Base-by-base conservation (phyloP, 176 grass and related monocot genomes). In the Elaeis guineensis region DNA sequence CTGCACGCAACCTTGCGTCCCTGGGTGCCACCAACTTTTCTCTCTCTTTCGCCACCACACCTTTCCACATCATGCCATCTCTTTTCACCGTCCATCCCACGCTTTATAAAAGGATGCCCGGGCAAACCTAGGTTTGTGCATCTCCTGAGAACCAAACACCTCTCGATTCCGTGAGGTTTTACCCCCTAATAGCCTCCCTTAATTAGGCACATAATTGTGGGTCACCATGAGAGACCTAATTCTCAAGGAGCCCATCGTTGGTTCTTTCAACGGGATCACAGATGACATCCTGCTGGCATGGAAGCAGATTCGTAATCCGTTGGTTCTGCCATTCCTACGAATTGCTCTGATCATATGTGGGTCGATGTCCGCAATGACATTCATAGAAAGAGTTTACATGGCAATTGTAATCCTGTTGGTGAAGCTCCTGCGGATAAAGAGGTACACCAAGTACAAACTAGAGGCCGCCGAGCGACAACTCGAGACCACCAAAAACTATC, bases 361-460 rank as follows among this genome's bases (percentile, higher is more conserved):
- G 17, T 67, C 64, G 39, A 81, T 90, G 86, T 95, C 86, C 16
- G 58, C 89, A 18, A 89, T 95, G 83, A 71, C 90, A 48, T 95
- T 95, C 44, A 9, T 77, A n/a, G 90, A 95, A 67, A 83, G 90
- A 56, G 55, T 95, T 3, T 95, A 95, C 74, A 95, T 95, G 90
- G 90, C 86, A 11, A 25, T 79, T 19, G 83, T 95, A 17, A 75
- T 90, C 29, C 2, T 77, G 12, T 25, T 48, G 5, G 80, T 95
- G n/a, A 90, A 77, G 83, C 52, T 90, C 51, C n/a, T 59, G 5
- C 52, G 70, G 3, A 63, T 59, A 2, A 72, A 69, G 62, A 29
- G 61, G 21, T 83, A 83, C 32, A 83, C 73, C 6, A 76, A 62
- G 54, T 69, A 62, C 63, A 54, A 16, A 6, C 2, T 55, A 3